Evolutionary conservation across 176 grass and related monocot species (phyloP).

Genomic region (Chrysopogon serrulatus): DNA sequence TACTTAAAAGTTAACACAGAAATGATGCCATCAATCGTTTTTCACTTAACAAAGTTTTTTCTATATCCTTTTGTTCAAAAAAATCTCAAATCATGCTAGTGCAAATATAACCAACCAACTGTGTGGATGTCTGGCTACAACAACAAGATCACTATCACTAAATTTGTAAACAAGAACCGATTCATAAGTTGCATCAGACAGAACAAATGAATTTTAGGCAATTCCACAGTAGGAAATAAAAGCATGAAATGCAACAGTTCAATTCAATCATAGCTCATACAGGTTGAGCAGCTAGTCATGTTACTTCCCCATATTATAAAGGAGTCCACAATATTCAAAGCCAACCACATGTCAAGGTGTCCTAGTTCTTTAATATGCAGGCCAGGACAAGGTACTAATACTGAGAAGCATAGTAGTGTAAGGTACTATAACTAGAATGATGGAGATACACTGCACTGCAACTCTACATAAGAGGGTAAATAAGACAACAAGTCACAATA

Average conservation of each 20-base stretch:
- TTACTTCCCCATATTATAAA: conserved; percentile 6
- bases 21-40: neutral
- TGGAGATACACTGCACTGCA: neutral
- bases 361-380: conserved; percentile 13
- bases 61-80: too few species aligned
- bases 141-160: neutral
- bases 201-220: neutral
- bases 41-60: too few species aligned
- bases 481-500: neutral
- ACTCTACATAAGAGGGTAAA: neutral
- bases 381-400: neutral
- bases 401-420: neutral
- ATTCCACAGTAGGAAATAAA: neutral
- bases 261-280: neutral
- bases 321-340: conserved; percentile 13
- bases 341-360: conserved; percentile 7
- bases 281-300: conserved; percentile 3
- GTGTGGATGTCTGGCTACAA: neutral
- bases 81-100: neutral
- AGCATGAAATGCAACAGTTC: conserved; percentile 14
- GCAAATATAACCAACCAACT: neutral
- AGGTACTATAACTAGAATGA: neutral
- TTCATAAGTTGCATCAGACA: neutral
- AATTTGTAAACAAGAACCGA: neutral
- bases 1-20: neutral